Conservation (phyloP, 768 basidiomycete species). For the Leucogyrophana mollusca region DNA sequence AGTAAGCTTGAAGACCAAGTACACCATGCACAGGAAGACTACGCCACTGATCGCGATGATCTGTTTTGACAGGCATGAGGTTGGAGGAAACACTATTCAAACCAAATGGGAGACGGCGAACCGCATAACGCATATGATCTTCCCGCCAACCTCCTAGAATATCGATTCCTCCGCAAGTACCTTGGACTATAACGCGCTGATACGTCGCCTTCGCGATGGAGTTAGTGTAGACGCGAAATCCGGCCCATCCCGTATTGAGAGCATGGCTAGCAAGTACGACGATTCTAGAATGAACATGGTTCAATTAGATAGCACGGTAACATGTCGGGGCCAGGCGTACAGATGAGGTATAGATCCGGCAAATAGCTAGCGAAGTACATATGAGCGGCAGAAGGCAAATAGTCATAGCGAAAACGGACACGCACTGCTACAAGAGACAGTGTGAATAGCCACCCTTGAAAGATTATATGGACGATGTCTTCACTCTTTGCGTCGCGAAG, state of each 20-base stretch:
- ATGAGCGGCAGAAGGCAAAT: conserved; percentile 1
- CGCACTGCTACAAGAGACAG: conserved; percentile 47
- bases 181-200: conserved; percentile 31
- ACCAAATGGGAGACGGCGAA: conserved; percentile 22
- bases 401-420: not conserved
- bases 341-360: conserved; percentile 54
- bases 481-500: conserved; percentile 37
- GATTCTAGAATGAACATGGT: conserved; percentile 10
- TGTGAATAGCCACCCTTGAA: conserved; percentile 48
- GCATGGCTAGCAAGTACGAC: conserved; percentile 45
- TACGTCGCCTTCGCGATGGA: conserved; percentile 31
- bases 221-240: conserved; percentile 38
- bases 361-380: conserved; percentile 34
- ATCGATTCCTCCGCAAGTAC: conserved; percentile 39
- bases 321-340: conserved; percentile 22
- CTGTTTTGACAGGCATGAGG: conserved; percentile 21
- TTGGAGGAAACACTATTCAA: conserved; percentile 1
- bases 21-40: conserved; percentile 34
- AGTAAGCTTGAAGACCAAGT: conserved; percentile 42
- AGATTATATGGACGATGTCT: conserved; percentile 44
- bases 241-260: conserved; percentile 47
- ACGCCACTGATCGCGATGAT: conserved; percentile 38
- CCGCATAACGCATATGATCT: conserved; percentile 23
- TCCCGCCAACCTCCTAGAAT: conserved; percentile 45
- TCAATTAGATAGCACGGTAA: not conserved